phyloP scores from a whole-genome alignment of 768 basidiomycete genomes.

The Sporobolomyces phaffii region DNA sequence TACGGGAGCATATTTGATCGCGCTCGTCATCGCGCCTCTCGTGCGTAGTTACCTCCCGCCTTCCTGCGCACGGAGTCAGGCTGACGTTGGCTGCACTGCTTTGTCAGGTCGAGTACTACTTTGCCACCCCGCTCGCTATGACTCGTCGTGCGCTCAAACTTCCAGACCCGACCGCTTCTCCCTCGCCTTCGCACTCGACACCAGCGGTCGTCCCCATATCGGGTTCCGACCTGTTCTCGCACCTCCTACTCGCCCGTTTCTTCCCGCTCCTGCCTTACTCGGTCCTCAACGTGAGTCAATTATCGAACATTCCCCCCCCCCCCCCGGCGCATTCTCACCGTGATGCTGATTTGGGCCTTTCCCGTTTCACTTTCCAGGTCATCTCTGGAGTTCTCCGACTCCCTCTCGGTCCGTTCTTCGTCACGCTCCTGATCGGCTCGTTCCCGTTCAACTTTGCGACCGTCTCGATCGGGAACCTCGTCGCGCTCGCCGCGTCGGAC shows the following conservation, averaged over 20 bases:
- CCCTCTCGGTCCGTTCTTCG: slow-evolving; percentile 40
- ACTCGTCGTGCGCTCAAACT: slow-evolving; percentile 38
- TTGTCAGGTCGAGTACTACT: slow-evolving; percentile 38
- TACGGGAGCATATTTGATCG: slow-evolving; percentile 41
- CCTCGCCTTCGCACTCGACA: neutral
- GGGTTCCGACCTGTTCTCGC: slow-evolving; percentile 38
- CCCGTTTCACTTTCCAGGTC: slow-evolving; percentile 28
- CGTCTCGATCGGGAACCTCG: slow-evolving; percentile 40
- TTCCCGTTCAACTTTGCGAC: slow-evolving; percentile 44
- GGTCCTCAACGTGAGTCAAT: slow-evolving; percentile 40
- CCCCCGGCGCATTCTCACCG: slow-evolving; percentile 2
- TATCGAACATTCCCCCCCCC: neutral
- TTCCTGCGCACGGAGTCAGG: no score
- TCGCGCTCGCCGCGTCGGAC: slow-evolving; percentile 38
- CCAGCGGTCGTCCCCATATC: slow-evolving; percentile 13
- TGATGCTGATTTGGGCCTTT: no score
- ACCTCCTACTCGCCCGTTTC: slow-evolving; percentile 42
- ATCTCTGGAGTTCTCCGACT: slow-evolving; percentile 42
- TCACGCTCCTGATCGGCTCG: slow-evolving; percentile 41
- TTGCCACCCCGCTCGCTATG: slow-evolving; percentile 37
- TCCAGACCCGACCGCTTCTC: neutral
- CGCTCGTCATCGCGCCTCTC: slow-evolving; percentile 39
- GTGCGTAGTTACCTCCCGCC: slow-evolving; percentile 17
- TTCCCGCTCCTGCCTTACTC: slow-evolving; percentile 43
- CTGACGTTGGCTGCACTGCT: no score